phyloP scores from a whole-genome alignment of 257 asterid genomes.

The Nicotiana tabacum region DNA sequence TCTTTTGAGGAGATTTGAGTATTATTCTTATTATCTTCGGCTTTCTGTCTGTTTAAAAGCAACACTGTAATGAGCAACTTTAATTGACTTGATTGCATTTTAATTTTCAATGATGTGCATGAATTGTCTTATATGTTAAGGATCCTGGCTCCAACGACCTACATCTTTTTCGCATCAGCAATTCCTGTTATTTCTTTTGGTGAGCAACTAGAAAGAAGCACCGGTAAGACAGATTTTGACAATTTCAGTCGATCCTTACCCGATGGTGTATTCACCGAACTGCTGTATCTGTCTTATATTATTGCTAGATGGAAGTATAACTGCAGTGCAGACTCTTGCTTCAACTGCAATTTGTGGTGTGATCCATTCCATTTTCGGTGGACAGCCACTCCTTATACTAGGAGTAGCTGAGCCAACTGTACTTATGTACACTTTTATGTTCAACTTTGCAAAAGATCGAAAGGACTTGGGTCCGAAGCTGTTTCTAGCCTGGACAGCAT shows the following conservation, averaged over 20 bases:
- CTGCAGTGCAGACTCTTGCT: conserved; percentile 93
- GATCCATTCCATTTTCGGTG: conserved; percentile 82
- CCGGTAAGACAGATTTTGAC: conserved; percentile 37
- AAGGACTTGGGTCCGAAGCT: conserved; percentile 70
- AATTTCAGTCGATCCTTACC: neutral
- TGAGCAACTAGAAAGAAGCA: conserved; percentile 81
- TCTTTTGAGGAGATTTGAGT: neutral
- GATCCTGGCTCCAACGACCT: conserved; percentile 93
- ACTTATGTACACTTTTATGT: conserved; percentile 93
- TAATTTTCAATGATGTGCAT: neutral
- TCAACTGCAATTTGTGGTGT: conserved; percentile 90
- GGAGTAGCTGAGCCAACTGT: conserved; percentile 99
- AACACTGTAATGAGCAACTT: neutral
- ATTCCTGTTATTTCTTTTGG: conserved; percentile 94
- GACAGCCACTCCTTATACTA: conserved; percentile 85
- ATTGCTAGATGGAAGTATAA: conserved; percentile 68
- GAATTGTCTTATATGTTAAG: conserved; percentile 25
- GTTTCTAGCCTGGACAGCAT: conserved; percentile 88
- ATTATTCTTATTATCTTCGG: neutral
- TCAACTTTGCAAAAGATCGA: conserved; percentile 72
- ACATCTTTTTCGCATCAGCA: conserved; percentile 96
- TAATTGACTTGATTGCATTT: too few relatives aligned
- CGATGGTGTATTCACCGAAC: neutral
- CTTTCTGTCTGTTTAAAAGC: neutral
- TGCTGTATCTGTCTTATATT: neutral